A percentile compares a stretch with the other conserved stretches of the same genome.
Conservation (phyloP, 2,329 filamentous ascomycete genomes). For the Whalleya microplaca region DNA sequence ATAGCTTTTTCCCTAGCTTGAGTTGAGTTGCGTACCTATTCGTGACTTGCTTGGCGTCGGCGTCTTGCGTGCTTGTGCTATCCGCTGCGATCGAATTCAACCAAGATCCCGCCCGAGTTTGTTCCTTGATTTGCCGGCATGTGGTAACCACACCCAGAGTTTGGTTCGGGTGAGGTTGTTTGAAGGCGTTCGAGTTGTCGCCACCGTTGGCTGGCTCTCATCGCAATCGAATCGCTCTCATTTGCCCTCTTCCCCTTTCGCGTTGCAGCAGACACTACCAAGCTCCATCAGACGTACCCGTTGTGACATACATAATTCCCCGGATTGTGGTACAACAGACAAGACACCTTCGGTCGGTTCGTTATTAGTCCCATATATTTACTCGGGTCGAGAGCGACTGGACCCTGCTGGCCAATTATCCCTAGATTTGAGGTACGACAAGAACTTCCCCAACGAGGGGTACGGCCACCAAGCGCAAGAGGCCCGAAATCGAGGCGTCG, state of each 20-base stretch:
- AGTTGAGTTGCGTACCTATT: slow-evolving; percentile 12
- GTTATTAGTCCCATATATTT: slow-evolving; percentile 22
- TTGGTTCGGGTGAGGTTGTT: slow-evolving; percentile 21
- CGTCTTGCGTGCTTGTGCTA: no score
- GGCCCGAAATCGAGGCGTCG: slow-evolving; percentile 21
- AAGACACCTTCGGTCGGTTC: slow-evolving; percentile 25
- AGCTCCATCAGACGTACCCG: slow-evolving; percentile 4
- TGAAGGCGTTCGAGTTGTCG: slow-evolving; percentile 14
- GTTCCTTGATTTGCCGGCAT: slow-evolving; percentile 24
- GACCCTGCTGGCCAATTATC: slow-evolving; percentile 26
- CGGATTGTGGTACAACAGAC: slow-evolving; percentile 31
- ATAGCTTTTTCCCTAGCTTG: slow-evolving; percentile 1
- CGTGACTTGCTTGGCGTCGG: slow-evolving; percentile 5
- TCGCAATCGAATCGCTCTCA: slow-evolving; percentile 11
- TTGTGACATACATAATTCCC: slow-evolving; percentile 28
- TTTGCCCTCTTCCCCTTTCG: slow-evolving; percentile 12
- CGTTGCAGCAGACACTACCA: slow-evolving; percentile 13
- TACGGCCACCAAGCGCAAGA: slow-evolving; percentile 15
- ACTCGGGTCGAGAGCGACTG: slow-evolving; percentile 22
- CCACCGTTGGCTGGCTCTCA: slow-evolving; percentile 7
- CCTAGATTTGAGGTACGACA: slow-evolving; percentile 14
- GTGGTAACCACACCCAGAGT: slow-evolving; percentile 21
- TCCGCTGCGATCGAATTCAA: slow-evolving; percentile 17
- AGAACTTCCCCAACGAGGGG: slow-evolving; percentile 14
- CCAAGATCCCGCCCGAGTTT: slow-evolving; percentile 13